phyloP scores from a whole-genome alignment of 495 filamentous ascomycete species.

The Daldinia grandis region DNA sequence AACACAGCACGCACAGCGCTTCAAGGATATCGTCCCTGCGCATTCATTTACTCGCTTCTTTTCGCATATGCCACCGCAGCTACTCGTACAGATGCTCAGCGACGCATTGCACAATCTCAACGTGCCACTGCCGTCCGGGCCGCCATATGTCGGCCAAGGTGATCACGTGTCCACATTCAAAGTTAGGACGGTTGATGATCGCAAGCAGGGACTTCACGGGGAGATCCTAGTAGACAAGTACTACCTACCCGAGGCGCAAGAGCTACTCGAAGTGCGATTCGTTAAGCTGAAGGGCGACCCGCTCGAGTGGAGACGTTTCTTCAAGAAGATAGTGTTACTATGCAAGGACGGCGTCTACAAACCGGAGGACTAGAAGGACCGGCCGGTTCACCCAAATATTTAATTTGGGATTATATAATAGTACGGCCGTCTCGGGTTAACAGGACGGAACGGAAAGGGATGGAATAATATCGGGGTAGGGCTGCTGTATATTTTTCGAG shows the following conservation, averaged over 20 bases:
- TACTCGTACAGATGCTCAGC: conserved; percentile 79
- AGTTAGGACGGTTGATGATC: conserved; percentile 78
- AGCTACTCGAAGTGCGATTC: conserved; percentile 86
- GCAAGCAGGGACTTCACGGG: conserved; percentile 82
- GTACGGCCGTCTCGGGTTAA: neutral
- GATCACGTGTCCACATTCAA: conserved; percentile 70
- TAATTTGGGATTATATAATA: neutral
- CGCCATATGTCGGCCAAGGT: conserved; percentile 43
- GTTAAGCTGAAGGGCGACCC: conserved; percentile 96
- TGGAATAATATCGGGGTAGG: neutral
- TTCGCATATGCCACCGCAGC: conserved; percentile 77
- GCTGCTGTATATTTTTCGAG: conserved; percentile 17
- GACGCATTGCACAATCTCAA: conserved; percentile 85
- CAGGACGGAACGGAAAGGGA: neutral
- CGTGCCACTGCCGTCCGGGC: conserved; percentile 69
- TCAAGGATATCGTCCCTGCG: conserved; percentile 83
- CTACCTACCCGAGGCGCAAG: conserved; percentile 56
- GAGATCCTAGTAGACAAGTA: conserved; percentile 83
- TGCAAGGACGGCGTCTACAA: conserved; percentile 80
- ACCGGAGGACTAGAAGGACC: conserved; percentile 49
- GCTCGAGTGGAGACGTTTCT: conserved; percentile 95
- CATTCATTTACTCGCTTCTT: conserved; percentile 91
- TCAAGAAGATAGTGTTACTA: conserved; percentile 86
- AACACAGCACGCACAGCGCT: conserved; percentile 87
- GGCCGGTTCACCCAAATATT: conserved; percentile 7